Evolutionary conservation across 2,329 filamentous ascomycete species (phyloP).

Genomic region (Ceratocystis papillata): DNA sequence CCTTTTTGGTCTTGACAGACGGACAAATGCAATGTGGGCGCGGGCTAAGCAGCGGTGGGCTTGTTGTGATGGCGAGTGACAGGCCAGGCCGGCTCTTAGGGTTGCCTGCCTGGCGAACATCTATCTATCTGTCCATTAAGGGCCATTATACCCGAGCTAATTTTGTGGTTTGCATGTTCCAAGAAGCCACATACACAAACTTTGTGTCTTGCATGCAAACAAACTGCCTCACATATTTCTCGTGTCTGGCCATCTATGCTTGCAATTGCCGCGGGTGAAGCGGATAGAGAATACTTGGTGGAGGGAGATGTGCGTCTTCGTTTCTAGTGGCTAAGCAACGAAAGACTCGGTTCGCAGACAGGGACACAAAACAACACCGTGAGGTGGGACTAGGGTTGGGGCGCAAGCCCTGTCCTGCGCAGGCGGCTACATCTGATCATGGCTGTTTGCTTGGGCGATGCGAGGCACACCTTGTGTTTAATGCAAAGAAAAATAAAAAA

Average conservation of each 20-base stretch:
- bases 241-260: neutral
- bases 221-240: neutral
- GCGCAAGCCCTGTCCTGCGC: neutral
- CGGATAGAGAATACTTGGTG: neutral
- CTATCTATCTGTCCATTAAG: no score
- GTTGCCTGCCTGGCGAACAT: neutral
- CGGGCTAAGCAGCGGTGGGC: neutral
- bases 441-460: neutral
- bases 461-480: neutral
- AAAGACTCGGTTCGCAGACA: neutral
- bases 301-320: neutral
- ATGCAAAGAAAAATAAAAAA: neutral
- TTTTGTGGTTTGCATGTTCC: neutral
- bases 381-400: neutral
- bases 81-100: neutral
- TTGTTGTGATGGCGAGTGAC: neutral
- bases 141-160: neutral
- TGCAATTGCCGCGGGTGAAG: neutral
- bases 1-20: slow-evolving; percentile 1
- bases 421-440: slow-evolving; percentile 6
- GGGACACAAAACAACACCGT: neutral
- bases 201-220: neutral
- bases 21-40: neutral
- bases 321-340: neutral
- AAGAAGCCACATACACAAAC: neutral